Percentiles rank a stretch among this genome's conserved stretches.
Evolutionary conservation across 805 yeast genomes (phyloP).

Genomic region (Limtongia smithiae): DNA sequence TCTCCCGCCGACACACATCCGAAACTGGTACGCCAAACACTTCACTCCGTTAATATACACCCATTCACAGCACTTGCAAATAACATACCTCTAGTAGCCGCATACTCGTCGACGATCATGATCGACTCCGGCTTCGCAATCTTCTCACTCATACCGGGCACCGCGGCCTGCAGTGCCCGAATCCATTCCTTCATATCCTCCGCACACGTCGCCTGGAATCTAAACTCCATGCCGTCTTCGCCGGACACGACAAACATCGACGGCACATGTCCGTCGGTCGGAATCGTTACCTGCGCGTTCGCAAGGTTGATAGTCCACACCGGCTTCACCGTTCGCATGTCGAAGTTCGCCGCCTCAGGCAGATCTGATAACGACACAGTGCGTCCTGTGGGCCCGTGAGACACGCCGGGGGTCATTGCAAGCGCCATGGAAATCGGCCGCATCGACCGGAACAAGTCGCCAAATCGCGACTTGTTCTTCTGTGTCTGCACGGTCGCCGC

Average conservation of each 20-base stretch:
- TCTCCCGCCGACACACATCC: constrained; percentile 70
- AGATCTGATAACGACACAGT: constrained; percentile 52
- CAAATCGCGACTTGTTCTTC: constrained; percentile 36
- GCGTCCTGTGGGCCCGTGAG: constrained; percentile 40
- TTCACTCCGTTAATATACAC: not conserved
- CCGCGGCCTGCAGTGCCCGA: constrained; percentile 33
- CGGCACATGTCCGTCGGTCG: constrained; percentile 33
- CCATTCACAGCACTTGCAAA: not conserved
- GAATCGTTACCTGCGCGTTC: constrained; percentile 41
- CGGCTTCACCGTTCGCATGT: constrained; percentile 45
- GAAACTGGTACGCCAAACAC: constrained; percentile 87
- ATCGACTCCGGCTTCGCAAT: not conserved
- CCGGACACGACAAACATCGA: constrained; percentile 44
- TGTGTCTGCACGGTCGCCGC: too few species aligned
- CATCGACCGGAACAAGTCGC: constrained; percentile 41
- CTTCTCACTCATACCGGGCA: too few species aligned
- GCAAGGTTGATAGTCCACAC: constrained; percentile 45
- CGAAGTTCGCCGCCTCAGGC: constrained; percentile 49
- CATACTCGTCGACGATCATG: not conserved
- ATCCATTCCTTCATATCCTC: constrained; percentile 75
- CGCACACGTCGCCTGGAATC: constrained; percentile 64
- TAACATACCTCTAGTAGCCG: constrained; percentile 4
- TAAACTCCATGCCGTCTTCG: constrained; percentile 51
- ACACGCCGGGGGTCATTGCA: constrained; percentile 20
- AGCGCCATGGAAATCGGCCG: constrained; percentile 43